phyloP scores from a whole-genome alignment of 1,284 basidiomycete genomes.

The Wallemia hederae region DNA sequence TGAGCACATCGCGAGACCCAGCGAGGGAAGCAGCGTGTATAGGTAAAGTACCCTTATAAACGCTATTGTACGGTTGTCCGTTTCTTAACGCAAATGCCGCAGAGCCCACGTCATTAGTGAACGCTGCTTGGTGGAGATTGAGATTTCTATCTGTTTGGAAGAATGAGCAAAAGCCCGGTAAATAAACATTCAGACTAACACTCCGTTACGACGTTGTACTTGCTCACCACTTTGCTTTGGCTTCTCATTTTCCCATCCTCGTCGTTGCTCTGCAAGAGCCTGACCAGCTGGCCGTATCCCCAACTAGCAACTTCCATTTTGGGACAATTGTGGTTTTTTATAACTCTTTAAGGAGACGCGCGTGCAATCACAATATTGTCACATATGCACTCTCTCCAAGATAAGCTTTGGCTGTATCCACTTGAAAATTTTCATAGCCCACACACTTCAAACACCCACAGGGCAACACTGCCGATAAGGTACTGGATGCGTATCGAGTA shows the following conservation, averaged over 20 bases:
- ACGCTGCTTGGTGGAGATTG: not conserved
- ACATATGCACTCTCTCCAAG: too few relatives aligned
- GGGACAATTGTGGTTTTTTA: not conserved
- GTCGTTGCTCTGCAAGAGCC: not conserved
- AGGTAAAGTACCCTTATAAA: not conserved
- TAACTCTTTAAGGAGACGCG: too few relatives aligned
- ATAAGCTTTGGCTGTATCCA: too few relatives aligned
- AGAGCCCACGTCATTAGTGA: not conserved
- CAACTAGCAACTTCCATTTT: not conserved
- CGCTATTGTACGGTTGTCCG: not conserved
- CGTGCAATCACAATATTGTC: too few relatives aligned
- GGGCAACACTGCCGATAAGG: too few relatives aligned
- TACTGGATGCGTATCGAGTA: too few relatives aligned
- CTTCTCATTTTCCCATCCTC: not conserved
- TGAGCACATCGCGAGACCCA: not conserved
- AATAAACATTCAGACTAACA: not conserved
- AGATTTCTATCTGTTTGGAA: not conserved
- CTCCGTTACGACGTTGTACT: not conserved
- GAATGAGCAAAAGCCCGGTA: too few relatives aligned
- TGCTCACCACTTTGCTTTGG: not conserved
- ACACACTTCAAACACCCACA: too few relatives aligned
- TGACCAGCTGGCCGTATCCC: too few relatives aligned
- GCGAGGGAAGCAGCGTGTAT: not conserved
- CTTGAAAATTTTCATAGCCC: too few relatives aligned
- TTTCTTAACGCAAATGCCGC: not conserved